Evolutionary conservation across 1,284 basidiomycete species (phyloP), one percentile per base, ranked within the genome.

Genomic region (Ganoderma meredithae): DNA sequence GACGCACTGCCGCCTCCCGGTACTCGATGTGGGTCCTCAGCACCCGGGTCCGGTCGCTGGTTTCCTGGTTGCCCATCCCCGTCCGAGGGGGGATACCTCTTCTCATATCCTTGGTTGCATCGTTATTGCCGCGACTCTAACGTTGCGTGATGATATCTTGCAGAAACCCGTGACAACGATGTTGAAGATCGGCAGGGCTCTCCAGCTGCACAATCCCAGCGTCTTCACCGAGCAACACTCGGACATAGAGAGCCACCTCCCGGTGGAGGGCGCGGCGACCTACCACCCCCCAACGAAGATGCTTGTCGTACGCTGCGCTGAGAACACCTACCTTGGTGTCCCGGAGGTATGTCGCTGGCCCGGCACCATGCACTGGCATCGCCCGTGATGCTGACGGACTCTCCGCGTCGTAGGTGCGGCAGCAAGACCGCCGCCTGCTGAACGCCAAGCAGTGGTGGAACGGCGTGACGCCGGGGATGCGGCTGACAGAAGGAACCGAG

Each of bases 261-360:
- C 70, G 4, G 68, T 70, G 19, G 81, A 86, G 0, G 87, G 86
- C 1, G 76, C 79, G 13, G 83, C 83, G 5, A 75, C 76, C 0
- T 88, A 81, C 72, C 75, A 84, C 63, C 81, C 80, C 7, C 75
- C 78, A 1, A 75, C 75, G 7, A 74, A 78, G 4, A 72, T 78
- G 0, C 74, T 91, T 27, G 58, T 87, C 36, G 78, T 90, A 22
- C 83, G 86, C 4, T 90, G 89, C 73, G 84, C 84, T 0, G 79
- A 79, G 8, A 80, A 80, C 1, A 83, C 84, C 0, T 79, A 87
- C 43, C 72, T 93, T 13, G 78, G 81, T 41, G 86, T 93, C 0
- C 78, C 78, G 0, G 76, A 79, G 74, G 76, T 77, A 56, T 27
- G 71, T 31, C 17, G n/a, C 12, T 22, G 49, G 19, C 4, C 27